Evolutionary conservation across 2,329 filamentous ascomycete genomes (phyloP), one percentile per base, ranked within the genome.

Genomic region (Cercospora beticola): DNA sequence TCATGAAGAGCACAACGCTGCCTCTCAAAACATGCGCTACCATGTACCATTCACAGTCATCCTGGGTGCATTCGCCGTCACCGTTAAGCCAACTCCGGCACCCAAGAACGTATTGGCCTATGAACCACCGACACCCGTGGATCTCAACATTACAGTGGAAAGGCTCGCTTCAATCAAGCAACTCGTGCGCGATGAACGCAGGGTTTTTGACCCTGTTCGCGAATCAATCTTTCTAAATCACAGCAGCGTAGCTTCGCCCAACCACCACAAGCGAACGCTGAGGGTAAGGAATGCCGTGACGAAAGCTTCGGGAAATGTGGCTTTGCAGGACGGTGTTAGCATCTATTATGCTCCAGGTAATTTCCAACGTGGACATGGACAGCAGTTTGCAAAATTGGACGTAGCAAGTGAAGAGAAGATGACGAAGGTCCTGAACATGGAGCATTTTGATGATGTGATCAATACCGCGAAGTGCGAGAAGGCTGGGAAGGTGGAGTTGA

Each of bases 311-410:
- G 64, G 64, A 2, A 54, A 61, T 52, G 56, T 66, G 36, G 64
- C 64, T 31, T 36, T 67, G 16, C 65, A 64, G 36, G 60, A 59
- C 23, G 33, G 28, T n/a, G 30, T 14, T 12, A 57, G 36, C 30
- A 40, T 67, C 4, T 67, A 63, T 36, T 67, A 58, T 31, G 65
- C 52, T 18, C 59, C 65, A 1, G 28, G 5, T 2, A 40, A 49
- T 31, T 67, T 63, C 26, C 3, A 31, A 31, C 46, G 43, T 9
- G 52, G 52, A 14, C 9, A 14, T 0, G 60, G 52, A 18, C 31
- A 57, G 54, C 60, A 58, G 10, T 67, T 46, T 21, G 65, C 65
- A 14, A 67, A 43, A 12, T 23, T 67, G 16, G 26, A 52, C 36
- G 65, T 67, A 4, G 54, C 4, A 23, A 54, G 59, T n/a, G 28